phyloP scores from a whole-genome alignment of 1,284 basidiomycete species.

The Tausonia pullulans region DNA sequence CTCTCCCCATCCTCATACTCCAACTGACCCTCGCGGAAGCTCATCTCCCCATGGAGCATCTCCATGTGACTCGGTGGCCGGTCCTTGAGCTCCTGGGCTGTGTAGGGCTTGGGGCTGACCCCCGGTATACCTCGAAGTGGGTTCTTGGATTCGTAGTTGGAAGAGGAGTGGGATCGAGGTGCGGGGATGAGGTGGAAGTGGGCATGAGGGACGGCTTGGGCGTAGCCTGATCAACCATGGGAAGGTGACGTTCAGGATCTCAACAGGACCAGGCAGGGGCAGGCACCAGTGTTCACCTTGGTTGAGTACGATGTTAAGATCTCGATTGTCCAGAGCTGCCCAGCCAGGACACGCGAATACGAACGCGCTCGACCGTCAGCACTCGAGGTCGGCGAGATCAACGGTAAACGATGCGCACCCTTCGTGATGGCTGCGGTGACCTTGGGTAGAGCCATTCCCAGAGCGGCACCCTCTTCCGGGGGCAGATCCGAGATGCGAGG shows the following conservation, averaged over 20 bases:
- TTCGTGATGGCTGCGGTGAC: neutral
- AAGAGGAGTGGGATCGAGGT: neutral
- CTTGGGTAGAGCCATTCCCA: neutral
- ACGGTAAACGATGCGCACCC: neutral
- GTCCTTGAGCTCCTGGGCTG: neutral
- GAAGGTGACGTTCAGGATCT: neutral
- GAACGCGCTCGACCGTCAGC: too few relatives aligned
- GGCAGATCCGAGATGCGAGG: neutral
- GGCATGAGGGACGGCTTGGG: neutral
- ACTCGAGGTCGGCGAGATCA: neutral
- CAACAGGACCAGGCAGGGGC: neutral
- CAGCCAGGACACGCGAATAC: neutral
- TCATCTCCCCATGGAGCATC: neutral
- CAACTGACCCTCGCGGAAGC: neutral
- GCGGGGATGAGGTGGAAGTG: constrained; percentile 6
- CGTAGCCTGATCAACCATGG: neutral
- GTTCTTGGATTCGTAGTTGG: neutral
- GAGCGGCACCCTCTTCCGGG: neutral
- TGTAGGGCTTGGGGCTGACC: too few relatives aligned
- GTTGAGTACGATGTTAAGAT: constrained; percentile 3
- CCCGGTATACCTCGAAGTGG: neutral
- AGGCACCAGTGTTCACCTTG: neutral
- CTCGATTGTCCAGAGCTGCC: neutral
- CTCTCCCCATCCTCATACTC: neutral
- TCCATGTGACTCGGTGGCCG: neutral